These are phyloP conservation scores for Penicillium simplicissimum DNA, from an alignment of 495 filamentous ascomycete genomes.

Conservation along the genomic window DNA sequence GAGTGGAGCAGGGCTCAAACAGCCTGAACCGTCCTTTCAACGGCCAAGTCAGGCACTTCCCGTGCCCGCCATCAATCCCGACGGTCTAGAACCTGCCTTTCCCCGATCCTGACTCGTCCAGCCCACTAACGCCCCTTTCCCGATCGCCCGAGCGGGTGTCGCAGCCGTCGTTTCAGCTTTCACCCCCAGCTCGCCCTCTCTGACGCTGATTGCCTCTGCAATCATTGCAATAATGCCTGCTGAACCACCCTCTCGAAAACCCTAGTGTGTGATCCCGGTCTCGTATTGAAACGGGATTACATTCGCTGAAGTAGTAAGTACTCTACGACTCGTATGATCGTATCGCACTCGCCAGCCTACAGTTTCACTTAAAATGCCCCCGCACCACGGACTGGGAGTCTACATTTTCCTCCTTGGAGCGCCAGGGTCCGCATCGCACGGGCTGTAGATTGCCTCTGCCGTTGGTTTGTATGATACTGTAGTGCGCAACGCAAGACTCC, in stretches of 20 bases:
- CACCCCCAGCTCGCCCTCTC: background rate
- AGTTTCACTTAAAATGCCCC: constrained; percentile 3
- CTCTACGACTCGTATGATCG: background rate
- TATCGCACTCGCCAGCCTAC: constrained; percentile 4
- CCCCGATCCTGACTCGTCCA: background rate
- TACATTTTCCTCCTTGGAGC: background rate
- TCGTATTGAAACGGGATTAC: background rate
- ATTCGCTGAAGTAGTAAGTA: background rate
- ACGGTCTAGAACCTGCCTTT: background rate
- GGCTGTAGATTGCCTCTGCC: constrained; percentile 3
- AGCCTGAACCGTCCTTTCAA: background rate
- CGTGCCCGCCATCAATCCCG: background rate
- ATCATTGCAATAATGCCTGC: background rate
- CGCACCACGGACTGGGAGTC: background rate
- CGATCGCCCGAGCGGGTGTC: constrained; percentile 4
- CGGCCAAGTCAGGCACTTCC: constrained; percentile 2
- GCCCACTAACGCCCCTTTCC: background rate
- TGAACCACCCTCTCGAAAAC: background rate
- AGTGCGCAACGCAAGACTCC: background rate
- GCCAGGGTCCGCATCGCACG: background rate
- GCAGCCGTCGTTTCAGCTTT: constrained; percentile 16
- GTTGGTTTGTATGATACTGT: constrained; percentile 2
- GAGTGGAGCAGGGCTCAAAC: background rate
- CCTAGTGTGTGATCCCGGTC: background rate
- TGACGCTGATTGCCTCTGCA: background rate